A percentile compares a stretch with the other conserved stretches of the same genome.
Conservation (phyloP, 805 yeast genomes). For the Saturnispora besseyi region DNA sequence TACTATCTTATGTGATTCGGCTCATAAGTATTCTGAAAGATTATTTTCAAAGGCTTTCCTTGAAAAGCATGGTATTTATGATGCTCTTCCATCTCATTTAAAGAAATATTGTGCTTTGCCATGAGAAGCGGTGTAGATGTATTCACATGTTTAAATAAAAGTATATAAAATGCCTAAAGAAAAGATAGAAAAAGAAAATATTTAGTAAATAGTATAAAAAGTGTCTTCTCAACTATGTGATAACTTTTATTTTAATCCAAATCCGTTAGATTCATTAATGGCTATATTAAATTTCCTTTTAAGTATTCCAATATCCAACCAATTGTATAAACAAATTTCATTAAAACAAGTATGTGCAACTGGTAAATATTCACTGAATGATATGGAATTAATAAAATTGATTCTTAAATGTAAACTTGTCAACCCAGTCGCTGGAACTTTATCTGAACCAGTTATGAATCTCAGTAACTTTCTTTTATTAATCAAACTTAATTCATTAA, state of each 20-base stretch:
- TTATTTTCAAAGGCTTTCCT: constrained; percentile 75
- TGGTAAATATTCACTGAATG: constrained; percentile 50
- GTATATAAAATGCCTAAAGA: background rate
- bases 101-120: constrained; percentile 54
- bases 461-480: constrained; percentile 56
- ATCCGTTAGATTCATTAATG: constrained; percentile 74
- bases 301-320: constrained; percentile 46
- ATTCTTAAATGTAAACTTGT: constrained; percentile 66
- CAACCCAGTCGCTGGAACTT: constrained; percentile 89
- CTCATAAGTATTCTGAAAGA: constrained; percentile 79
- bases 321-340: constrained; percentile 70
- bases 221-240: background rate
- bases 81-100: constrained; percentile 60
- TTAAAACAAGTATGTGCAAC: constrained; percentile 93
- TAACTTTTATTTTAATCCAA: constrained; percentile 37
- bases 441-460: constrained; percentile 85
- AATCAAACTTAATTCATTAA: constrained; percentile 34
- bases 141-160: too few relatives aligned
- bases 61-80: constrained; percentile 54
- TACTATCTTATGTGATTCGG: constrained; percentile 84
- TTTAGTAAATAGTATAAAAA: background rate
- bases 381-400: constrained; percentile 30
- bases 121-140: constrained; percentile 9
- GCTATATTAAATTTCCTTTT: constrained; percentile 55
- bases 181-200: background rate